Evolutionary conservation across 2,329 filamentous ascomycete genomes (phyloP), one percentile per base, ranked within the genome.

Genomic region (Aspergillus puulaauensis): DNA sequence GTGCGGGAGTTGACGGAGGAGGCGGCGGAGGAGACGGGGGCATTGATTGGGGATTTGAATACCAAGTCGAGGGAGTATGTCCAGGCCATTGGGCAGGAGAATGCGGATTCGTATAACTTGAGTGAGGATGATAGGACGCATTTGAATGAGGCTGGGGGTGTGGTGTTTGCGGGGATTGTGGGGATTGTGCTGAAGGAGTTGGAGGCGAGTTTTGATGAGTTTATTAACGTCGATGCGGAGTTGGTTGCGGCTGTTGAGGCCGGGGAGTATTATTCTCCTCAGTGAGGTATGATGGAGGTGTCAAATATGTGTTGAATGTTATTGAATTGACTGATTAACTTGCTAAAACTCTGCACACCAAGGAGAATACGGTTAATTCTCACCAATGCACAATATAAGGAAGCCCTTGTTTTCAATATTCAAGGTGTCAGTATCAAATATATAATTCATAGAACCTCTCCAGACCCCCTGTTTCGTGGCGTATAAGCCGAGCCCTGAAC

Each of bases 151-250:
- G 55, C 54, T 2, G 60, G 60, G 3, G 58, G 49, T 21, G 46
- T 52, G 4, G 54, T 62, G 2, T 62, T 62, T 49, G 60, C 53
- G 12, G 58, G 60, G 4, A 44, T 62, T 41, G 58, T 60, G 3
- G 58, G 48, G 11, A 46, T 56, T n/a, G 27, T 62, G 4, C 17
- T 62, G 24, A 31, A 60, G 40, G 50, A 54, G 41, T 37, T 47
- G 21, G 51, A 52, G 9, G 23, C 27, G 12, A 46, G 44, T 5
- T 49, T 62, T 43, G 52, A 24, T 3, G n/a, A 46, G 11, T 62
- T 41, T 17, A 54, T 62, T 15, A 21, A 19, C 21, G 14, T 55
- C 9, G 55, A 60, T 27, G 45, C 55, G 24, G 58, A 31, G 12
- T 41, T 62, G 27, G 57, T 50, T 14, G 46, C 54, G 14, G 59